These are phyloP conservation scores for Clonostachys sp. DNA, from an alignment of 2,329 filamentous ascomycete species.

Conservation along the genomic window DNA sequence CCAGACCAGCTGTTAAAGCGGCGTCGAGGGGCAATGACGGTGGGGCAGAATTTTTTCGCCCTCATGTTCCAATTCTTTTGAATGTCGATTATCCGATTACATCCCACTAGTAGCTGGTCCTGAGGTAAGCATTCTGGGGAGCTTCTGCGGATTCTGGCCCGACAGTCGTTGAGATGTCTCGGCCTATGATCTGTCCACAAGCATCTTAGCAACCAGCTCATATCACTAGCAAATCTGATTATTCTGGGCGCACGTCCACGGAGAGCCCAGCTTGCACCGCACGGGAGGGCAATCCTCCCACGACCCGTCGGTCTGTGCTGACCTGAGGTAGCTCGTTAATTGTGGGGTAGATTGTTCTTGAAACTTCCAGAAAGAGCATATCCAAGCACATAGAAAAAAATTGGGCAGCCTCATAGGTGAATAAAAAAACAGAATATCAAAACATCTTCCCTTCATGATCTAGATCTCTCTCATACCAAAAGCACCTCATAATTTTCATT, in stretches of 20 bases:
- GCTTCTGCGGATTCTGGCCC: too few relatives aligned
- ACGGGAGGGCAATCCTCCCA: constrained; percentile 1
- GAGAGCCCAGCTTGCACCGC: neutral
- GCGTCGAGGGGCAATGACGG: constrained; percentile 59
- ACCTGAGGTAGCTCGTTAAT: neutral
- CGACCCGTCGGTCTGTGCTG: neutral
- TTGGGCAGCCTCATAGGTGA: neutral
- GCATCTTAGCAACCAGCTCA: too few relatives aligned
- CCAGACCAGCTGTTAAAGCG: constrained; percentile 36
- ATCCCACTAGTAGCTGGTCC: neutral
- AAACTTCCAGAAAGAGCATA: constrained; percentile 34
- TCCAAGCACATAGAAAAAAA: constrained; percentile 5
- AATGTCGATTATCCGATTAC: neutral
- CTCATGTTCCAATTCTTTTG: neutral
- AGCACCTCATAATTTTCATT: neutral
- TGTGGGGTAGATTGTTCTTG: constrained; percentile 23
- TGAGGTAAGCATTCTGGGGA: too few relatives aligned
- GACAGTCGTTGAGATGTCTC: too few relatives aligned
- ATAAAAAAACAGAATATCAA: neutral
- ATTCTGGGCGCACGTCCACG: too few relatives aligned
- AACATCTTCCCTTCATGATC: neutral
- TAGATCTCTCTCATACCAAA: neutral
- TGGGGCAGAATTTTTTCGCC: constrained; percentile 39
- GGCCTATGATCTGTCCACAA: too few relatives aligned
- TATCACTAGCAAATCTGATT: too few relatives aligned